phyloP scores from a whole-genome alignment of 805 yeast genomes.

The Helenozyma rhizophorensis region DNA sequence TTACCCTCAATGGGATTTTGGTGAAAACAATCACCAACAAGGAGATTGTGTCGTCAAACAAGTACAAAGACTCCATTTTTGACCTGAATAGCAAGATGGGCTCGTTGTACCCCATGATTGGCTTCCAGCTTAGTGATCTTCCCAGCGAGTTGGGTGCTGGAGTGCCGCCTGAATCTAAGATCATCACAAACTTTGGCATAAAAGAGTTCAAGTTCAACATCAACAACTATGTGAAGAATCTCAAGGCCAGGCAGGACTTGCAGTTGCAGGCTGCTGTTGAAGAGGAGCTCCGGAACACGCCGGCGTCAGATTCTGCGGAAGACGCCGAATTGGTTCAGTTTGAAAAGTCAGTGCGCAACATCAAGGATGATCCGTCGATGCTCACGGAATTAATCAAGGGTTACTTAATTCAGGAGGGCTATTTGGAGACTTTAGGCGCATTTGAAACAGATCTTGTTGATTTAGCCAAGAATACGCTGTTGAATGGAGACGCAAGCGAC shows the following conservation, averaged over 20 bases:
- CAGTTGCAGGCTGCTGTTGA: slow-evolving; percentile 4
- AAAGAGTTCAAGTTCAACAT: slow-evolving; percentile 60
- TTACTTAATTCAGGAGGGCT: slow-evolving; percentile 37
- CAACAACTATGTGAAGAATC: slow-evolving; percentile 43
- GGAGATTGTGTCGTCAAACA: slow-evolving; percentile 10
- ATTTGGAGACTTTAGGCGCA: slow-evolving; percentile 30
- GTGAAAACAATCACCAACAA: slow-evolving; percentile 12
- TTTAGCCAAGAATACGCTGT: slow-evolving; percentile 14
- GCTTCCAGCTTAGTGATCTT: slow-evolving; percentile 12
- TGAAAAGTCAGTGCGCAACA: slow-evolving; percentile 20
- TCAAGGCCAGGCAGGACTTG: slow-evolving; percentile 27
- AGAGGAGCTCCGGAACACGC: slow-evolving; percentile 9
- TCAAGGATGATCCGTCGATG: slow-evolving; percentile 23
- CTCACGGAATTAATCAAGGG: slow-evolving; percentile 33
- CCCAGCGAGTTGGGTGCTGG: slow-evolving; percentile 1
- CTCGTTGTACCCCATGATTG: slow-evolving; percentile 15
- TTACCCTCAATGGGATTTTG: slow-evolving; percentile 74
- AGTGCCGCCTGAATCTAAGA: slow-evolving; percentile 15
- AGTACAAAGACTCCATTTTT: slow-evolving; percentile 41
- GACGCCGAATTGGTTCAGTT: slow-evolving; percentile 3
- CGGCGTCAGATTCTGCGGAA: not conserved
- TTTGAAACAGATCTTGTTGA: slow-evolving; percentile 28
- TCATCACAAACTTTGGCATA: slow-evolving; percentile 54
- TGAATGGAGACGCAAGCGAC: not conserved
- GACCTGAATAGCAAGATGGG: slow-evolving; percentile 14